Conservation (phyloP, 1,284 basidiomycete species). For the Heterobasidion parviporum region DNA sequence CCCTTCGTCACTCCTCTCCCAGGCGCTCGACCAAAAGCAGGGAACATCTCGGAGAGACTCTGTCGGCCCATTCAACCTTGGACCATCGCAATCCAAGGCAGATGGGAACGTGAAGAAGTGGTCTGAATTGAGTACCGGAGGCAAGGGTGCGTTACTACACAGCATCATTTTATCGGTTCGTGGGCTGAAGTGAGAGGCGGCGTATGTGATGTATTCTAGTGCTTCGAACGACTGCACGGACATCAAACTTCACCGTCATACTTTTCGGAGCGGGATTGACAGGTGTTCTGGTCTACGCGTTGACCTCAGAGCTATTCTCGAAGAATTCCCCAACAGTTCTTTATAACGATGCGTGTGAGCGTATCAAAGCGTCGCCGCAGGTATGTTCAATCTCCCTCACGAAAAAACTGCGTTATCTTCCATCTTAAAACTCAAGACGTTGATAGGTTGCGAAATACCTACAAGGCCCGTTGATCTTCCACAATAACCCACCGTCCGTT, state of each 20-base stretch:
- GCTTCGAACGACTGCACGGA: constrained; percentile 71
- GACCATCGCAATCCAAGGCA: constrained; percentile 50
- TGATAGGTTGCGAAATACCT: constrained; percentile 57
- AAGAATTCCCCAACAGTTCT: constrained; percentile 89
- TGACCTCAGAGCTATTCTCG: constrained; percentile 86
- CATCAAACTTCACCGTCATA: constrained; percentile 79
- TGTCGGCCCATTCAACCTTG: constrained; percentile 80
- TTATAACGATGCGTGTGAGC: constrained; percentile 80
- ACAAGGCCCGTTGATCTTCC: constrained; percentile 57
- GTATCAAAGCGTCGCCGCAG: constrained; percentile 66
- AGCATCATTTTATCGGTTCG: neutral
- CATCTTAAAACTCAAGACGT: constrained; percentile 4
- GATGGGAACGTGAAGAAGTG: constrained; percentile 64
- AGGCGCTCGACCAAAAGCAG: constrained; percentile 57
- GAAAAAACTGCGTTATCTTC: neutral
- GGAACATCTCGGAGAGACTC: constrained; percentile 38
- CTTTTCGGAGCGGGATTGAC: constrained; percentile 77
- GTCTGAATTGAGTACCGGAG: constrained; percentile 73
- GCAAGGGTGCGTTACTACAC: constrained; percentile 61
- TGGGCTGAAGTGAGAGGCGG: neutral
- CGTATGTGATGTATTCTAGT: constrained; percentile 32
- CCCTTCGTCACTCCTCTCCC: constrained; percentile 50
- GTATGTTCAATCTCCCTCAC: constrained; percentile 29
- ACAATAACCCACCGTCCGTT: constrained; percentile 68
- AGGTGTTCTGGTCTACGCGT: constrained; percentile 74